Evolutionary conservation across 2,329 filamentous ascomycete genomes (phyloP), one percentile per base, ranked within the genome.

Genomic region (Aphanocladium album): DNA sequence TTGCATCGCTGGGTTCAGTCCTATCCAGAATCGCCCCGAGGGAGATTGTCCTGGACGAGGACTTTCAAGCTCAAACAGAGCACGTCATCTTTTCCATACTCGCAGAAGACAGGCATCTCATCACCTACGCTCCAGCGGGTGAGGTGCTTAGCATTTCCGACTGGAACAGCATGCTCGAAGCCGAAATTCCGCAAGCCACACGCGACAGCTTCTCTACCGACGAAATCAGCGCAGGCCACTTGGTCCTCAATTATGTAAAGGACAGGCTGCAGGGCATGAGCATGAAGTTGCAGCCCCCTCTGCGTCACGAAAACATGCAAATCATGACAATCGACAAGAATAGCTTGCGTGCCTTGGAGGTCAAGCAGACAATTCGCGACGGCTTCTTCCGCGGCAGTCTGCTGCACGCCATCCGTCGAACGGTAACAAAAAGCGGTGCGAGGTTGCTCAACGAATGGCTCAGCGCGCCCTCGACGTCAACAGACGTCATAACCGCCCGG

Each of bases 301-400:
- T 88, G 39, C 88, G 90, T 62, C 84, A 91, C 66, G 85, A 89
- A 65, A 81, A 84, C 56, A 80, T 90, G 69, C 85, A 96, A 63
- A 86, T 89, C 64, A 95, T 99, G 90, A 83, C 79, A 55, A 96
- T 99, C 66, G 95, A 99, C 76, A 93, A 89, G 70, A 96, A 93
- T 69, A 97, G 89, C 65, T 82, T 99, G 75, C 84, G 90, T 62
- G 91, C 93, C 1, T 80, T 99, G 5, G 95, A 99, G 73, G 90
- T 99, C 65, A 87, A 91, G 65, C 86, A 87, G 70, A 98, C 95
- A 0, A 86, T 96, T 55, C 84, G 89, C 53, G 93, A 98, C 67
- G 87, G 89, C 2, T 75, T 82, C 21, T 89, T 89, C 43, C 87
- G 89, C 64, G 95, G 95, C 5, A 97, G 93, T 70, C 77, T 99